Evolutionary conservation across 2,329 filamentous ascomycete species (phyloP).

Genomic region (Scortechinia acanthostroma): DNA sequence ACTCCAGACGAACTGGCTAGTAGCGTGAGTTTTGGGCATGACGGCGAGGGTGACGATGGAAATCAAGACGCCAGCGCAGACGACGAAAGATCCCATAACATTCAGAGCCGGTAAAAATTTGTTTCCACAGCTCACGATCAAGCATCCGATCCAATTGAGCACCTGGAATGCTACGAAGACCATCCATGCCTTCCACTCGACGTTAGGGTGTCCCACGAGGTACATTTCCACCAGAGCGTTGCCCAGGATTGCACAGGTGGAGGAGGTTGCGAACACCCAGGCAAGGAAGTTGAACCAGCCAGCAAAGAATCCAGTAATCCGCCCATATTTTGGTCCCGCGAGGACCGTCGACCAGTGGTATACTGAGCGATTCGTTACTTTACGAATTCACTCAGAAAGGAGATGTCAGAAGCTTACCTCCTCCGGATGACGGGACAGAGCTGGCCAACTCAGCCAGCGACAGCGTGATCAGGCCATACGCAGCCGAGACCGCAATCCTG

Average conservation of each 20-base stretch:
- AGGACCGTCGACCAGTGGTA: constrained; percentile 57
- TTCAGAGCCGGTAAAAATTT: no score
- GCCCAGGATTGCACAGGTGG: constrained; percentile 29
- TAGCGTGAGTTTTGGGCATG: constrained; percentile 10
- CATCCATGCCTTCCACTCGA: no score
- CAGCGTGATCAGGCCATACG: no score
- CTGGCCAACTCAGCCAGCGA: constrained; percentile 54
- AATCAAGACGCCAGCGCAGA: constrained; percentile 18
- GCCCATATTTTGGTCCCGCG: constrained; percentile 40
- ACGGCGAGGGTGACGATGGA: constrained; percentile 18
- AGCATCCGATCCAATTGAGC: no score
- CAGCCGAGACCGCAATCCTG: no score
- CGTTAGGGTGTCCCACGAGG: constrained; percentile 22
- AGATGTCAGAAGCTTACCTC: constrained; percentile 11
- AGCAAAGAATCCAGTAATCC: constrained; percentile 34
- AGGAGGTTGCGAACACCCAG: constrained; percentile 27
- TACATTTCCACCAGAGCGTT: constrained; percentile 34
- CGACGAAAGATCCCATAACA: no score
- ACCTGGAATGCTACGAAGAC: no score
- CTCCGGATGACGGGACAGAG: constrained; percentile 51
- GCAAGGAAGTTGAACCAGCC: constrained; percentile 36
- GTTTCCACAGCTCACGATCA: no score
- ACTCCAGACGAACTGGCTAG: constrained; percentile 17
- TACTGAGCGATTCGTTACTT: no score
- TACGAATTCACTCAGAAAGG: constrained; percentile 2